Conservation (phyloP, 139 green algal genomes). For the Choricystis sp. region DNA sequence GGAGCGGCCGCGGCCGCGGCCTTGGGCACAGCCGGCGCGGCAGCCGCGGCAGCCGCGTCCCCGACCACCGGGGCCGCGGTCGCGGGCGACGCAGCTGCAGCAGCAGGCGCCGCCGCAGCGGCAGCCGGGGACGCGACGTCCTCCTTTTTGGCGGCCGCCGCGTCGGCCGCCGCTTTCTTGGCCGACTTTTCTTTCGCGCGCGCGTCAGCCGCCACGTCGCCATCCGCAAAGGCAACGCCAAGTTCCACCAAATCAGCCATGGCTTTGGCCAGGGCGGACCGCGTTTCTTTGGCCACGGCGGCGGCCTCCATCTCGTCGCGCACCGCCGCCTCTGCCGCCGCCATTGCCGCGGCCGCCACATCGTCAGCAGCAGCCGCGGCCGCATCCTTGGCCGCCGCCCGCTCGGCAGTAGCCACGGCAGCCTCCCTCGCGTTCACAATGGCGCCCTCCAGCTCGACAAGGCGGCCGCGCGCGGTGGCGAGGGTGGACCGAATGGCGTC, state of each 20-base stretch:
- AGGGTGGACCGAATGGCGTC: neutral
- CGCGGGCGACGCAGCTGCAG: too few species aligned
- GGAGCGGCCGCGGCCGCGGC: too few species aligned
- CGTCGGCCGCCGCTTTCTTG: constrained; percentile 7
- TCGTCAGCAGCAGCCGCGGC: constrained; percentile 16
- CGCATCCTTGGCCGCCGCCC: constrained; percentile 3
- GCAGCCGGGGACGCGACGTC: neutral
- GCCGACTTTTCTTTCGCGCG: neutral
- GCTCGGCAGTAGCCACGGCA: constrained; percentile 8
- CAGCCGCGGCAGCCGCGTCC: too few species aligned
- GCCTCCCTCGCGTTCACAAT: constrained; percentile 2
- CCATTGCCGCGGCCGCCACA: constrained; percentile 51
- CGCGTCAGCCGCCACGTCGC: neutral
- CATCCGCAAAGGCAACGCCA: constrained; percentile 4
- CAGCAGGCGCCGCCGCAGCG: neutral
- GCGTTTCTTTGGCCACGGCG: constrained; percentile 36
- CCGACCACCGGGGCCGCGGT: too few species aligned
- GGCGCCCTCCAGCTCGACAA: neutral
- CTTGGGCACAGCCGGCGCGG: neutral
- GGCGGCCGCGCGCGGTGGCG: neutral
- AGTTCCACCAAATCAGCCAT: constrained; percentile 36
- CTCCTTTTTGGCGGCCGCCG: too few species aligned
- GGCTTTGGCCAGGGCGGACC: constrained; percentile 40
- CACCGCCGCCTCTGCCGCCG: constrained; percentile 54
- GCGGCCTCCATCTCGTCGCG: constrained; percentile 60